Conservation (phyloP, 768 basidiomycete species). For the Boletus subparvulus region DNA sequence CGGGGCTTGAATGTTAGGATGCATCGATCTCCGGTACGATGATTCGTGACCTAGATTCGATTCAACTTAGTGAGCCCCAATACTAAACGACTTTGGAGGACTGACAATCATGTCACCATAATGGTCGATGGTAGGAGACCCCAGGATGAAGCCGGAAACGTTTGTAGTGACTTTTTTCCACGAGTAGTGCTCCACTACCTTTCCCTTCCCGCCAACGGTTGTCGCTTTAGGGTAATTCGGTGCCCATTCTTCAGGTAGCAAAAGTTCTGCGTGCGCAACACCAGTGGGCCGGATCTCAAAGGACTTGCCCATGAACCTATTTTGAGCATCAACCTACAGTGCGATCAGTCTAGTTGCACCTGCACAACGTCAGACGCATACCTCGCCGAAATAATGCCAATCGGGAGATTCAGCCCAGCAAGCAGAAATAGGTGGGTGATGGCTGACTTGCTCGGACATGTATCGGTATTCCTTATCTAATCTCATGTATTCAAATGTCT, state of each 20-base stretch:
- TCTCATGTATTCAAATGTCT: slow-evolving; percentile 93
- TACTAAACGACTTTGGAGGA: slow-evolving; percentile 16
- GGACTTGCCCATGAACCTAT: slow-evolving; percentile 93
- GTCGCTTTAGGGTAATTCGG: slow-evolving; percentile 60
- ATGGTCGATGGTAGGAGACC: slow-evolving; percentile 84
- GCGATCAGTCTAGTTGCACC: not conserved
- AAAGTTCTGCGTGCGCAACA: slow-evolving; percentile 84
- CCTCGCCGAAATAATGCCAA: slow-evolving; percentile 93
- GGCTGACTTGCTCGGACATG: slow-evolving; percentile 94
- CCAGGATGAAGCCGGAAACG: slow-evolving; percentile 91
- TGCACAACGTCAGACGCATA: slow-evolving; percentile 20
- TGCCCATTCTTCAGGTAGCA: slow-evolving; percentile 66
- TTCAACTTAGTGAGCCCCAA: not conserved
- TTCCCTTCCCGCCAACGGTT: slow-evolving; percentile 42
- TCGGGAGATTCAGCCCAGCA: slow-evolving; percentile 89
- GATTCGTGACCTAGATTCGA: slow-evolving; percentile 65
- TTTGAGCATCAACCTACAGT: slow-evolving; percentile 87
- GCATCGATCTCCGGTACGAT: slow-evolving; percentile 85
- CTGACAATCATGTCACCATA: slow-evolving; percentile 92
- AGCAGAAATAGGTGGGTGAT: slow-evolving; percentile 95
- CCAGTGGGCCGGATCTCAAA: slow-evolving; percentile 97
- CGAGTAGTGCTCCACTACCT: slow-evolving; percentile 85
- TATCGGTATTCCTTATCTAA: slow-evolving; percentile 89
- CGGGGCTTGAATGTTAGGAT: slow-evolving; percentile 93
- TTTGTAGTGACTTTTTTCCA: slow-evolving; percentile 96